Evolutionary conservation across 108 stramenopile genomes (phyloP).

Genomic region (Stephanodiscus minutulus): DNA sequence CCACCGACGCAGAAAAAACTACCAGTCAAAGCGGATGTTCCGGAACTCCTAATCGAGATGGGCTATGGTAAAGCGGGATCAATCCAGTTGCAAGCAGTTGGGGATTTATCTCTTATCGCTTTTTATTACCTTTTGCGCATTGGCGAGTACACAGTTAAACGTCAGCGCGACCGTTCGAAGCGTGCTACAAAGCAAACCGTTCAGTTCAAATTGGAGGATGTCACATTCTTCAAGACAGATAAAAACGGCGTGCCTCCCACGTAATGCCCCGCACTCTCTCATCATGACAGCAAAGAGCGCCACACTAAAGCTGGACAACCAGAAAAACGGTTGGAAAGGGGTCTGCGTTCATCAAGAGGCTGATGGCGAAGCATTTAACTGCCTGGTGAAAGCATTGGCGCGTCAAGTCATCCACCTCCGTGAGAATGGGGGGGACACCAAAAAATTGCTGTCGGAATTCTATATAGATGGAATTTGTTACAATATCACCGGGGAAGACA

Average conservation of each 20-base stretch:
- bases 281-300: not conserved
- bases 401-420: not conserved
- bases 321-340: constrained; percentile 12
- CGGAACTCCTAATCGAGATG: not conserved
- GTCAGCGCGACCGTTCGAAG: too few species aligned
- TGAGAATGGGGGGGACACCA: not conserved
- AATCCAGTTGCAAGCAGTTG: not conserved
- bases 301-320: constrained; percentile 4
- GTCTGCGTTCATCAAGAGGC: constrained; percentile 4
- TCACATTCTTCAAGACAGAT: constrained; percentile 1
- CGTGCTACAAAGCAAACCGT: constrained; percentile 6
- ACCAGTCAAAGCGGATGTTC: constrained; percentile 19
- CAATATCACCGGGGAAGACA: not conserved
- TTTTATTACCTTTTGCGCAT: constrained; percentile 11
- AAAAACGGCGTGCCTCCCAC: not conserved
- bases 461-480: not conserved
- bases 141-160: constrained; percentile 19
- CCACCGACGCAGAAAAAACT: constrained; percentile 3
- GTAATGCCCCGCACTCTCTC: not conserved
- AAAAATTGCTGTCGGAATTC: not conserved
- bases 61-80: not conserved
- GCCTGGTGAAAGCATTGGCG: constrained; percentile 1
- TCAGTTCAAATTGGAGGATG: constrained; percentile 13
- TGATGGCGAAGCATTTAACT: not conserved
- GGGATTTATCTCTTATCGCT: constrained; percentile 1